Conservation (phyloP, 495 filamentous ascomycete species). For the Podospora comata region DNA sequence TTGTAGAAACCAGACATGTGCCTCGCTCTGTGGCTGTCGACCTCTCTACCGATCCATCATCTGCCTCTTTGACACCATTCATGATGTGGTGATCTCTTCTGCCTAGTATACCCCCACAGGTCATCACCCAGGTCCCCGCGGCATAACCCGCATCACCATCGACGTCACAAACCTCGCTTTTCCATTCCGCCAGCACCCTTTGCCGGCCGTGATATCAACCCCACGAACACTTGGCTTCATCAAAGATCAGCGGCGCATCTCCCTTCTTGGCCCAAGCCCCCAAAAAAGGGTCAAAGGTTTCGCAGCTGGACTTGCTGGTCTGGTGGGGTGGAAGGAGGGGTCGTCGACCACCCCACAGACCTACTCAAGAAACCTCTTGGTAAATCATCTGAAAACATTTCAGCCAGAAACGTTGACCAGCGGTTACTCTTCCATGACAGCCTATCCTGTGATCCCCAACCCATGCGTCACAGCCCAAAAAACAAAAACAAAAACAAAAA, state of each 20-base stretch:
- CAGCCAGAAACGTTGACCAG: too few relatives aligned
- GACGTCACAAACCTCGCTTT: not conserved
- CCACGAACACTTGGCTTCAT: not conserved
- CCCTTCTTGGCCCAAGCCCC: not conserved
- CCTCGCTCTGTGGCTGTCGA: not conserved
- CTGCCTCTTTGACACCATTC: not conserved
- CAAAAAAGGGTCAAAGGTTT: too few relatives aligned
- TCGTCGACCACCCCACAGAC: too few relatives aligned
- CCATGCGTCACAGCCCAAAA: too few relatives aligned
- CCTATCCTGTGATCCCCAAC: too few relatives aligned
- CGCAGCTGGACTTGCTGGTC: too few relatives aligned
- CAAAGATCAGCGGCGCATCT: not conserved
- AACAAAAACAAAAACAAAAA: too few relatives aligned
- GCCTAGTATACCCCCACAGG: not conserved
- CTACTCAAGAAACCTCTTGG: too few relatives aligned
- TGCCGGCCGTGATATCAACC: not conserved
- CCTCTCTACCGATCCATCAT: not conserved
- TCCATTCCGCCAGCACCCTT: not conserved
- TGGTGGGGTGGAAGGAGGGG: too few relatives aligned
- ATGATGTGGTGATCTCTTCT: not conserved
- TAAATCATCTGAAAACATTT: too few relatives aligned
- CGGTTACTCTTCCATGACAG: too few relatives aligned
- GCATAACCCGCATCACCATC: not conserved
- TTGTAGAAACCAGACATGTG: not conserved
- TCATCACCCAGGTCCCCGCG: not conserved